A percentile compares a stretch with the other conserved stretches of the same genome.
These are phyloP conservation scores for Yamadazyma nakazawae DNA, from an alignment of 805 yeast species.

Conservation along the genomic window DNA sequence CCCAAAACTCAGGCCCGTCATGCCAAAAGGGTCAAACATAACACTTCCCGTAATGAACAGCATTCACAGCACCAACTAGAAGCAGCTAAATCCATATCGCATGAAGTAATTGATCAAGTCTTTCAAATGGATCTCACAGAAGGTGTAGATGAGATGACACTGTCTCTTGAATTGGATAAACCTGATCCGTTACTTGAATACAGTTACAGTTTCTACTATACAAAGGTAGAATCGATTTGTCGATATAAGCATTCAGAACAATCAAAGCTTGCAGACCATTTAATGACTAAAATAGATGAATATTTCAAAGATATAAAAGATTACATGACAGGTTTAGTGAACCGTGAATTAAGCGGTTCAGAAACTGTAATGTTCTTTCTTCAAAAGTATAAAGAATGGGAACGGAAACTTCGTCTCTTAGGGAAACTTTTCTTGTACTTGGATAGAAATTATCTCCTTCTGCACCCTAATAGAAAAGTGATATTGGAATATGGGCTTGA, in stretches of 20 bases:
- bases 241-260: conserved; percentile 31
- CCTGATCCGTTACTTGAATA: neutral
- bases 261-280: conserved; percentile 21
- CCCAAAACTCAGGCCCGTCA: conserved; percentile 7
- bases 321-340: neutral
- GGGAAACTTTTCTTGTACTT: conserved; percentile 32
- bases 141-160: neutral
- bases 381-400: conserved; percentile 22
- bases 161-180: neutral
- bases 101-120: conserved; percentile 19
- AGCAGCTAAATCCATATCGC: conserved; percentile 8
- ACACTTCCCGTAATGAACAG: conserved; percentile 14
- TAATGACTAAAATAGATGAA: conserved; percentile 18
- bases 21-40: conserved; percentile 20
- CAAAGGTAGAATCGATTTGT: conserved; percentile 31
- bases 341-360: neutral
- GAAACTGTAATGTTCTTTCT: conserved; percentile 10
- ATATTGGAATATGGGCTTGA: conserved; percentile 24
- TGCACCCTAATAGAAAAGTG: conserved; percentile 26
- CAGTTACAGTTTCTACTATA: conserved; percentile 24
- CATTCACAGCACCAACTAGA: conserved; percentile 14
- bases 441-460: conserved; percentile 33
- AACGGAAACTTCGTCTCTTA: conserved; percentile 19
- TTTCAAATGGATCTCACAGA: conserved; percentile 9
- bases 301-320: conserved; percentile 14